phyloP scores from a whole-genome alignment of 1,284 basidiomycete species.

The Neolentinus lepideus region DNA sequence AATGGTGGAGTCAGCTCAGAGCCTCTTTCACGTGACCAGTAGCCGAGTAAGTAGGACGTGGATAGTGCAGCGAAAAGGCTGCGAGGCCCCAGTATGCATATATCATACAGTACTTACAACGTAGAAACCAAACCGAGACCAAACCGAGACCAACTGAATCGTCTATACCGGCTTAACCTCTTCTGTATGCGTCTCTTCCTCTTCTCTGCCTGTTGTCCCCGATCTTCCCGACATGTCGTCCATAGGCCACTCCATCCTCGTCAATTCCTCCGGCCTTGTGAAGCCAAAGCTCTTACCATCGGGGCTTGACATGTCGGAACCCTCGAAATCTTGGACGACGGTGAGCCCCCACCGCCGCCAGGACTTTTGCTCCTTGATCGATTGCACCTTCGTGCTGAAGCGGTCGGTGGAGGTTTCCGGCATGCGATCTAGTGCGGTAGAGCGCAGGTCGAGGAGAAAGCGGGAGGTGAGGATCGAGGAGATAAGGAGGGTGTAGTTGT shows the following conservation, averaged over 20 bases:
- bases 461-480: not conserved
- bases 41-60: no score
- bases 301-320: not conserved
- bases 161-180: not conserved
- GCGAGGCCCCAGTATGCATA: no score
- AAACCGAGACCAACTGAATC: not conserved
- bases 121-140: no score
- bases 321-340: not conserved
- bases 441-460: not conserved
- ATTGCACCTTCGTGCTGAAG: not conserved
- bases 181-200: not conserved
- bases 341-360: not conserved
- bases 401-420: not conserved
- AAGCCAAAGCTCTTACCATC: not conserved
- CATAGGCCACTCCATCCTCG: not conserved
- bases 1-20: no score
- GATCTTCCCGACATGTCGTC: not conserved
- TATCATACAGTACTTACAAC: no score
- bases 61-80: no score
- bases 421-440: not conserved
- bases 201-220: not conserved
- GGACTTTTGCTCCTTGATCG: not conserved
- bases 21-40: no score
- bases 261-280: not conserved
- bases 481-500: conserved; percentile 1